Percentiles rank a stretch among this genome's conserved stretches.
These are phyloP conservation scores for Tolypocladium capitatum DNA, from an alignment of 2,329 filamentous ascomycete genomes.

Conservation along the genomic window DNA sequence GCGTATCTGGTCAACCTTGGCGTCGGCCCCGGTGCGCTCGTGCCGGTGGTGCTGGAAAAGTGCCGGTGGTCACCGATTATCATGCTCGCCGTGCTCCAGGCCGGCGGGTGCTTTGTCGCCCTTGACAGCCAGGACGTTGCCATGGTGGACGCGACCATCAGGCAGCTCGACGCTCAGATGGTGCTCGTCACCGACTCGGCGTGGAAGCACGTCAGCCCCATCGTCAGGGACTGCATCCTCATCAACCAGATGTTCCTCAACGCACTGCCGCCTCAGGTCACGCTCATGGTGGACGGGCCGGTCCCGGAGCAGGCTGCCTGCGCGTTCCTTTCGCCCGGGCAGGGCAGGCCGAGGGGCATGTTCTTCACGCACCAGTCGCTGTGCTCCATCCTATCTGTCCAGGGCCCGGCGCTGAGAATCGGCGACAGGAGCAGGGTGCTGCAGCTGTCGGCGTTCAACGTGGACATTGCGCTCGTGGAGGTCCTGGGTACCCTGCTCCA, in stretches of 20 bases:
- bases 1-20: conserved; percentile 36
- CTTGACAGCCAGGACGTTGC: conserved; percentile 31
- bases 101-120: conserved; percentile 37
- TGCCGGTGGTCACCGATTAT: conserved; percentile 54
- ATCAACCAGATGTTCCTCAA: conserved; percentile 28
- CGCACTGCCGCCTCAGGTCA: conserved; percentile 17
- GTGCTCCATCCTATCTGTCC: conserved; percentile 37
- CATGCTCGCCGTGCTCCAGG: conserved; percentile 55
- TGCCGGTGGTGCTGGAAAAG: conserved; percentile 59
- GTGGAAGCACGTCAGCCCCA: conserved; percentile 23
- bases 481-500: conserved; percentile 37
- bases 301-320: conserved; percentile 40
- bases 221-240: conserved; percentile 26
- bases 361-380: conserved; percentile 48
- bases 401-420: conserved; percentile 37
- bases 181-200: conserved; percentile 30
- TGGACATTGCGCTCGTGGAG: conserved; percentile 39
- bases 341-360: conserved; percentile 41
- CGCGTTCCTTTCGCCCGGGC: conserved; percentile 43
- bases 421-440: conserved; percentile 38
- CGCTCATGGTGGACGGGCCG: conserved; percentile 17
- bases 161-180: conserved; percentile 28
- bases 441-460: conserved; percentile 40
- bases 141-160: conserved; percentile 28
- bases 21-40: conserved; percentile 37